Percentiles rank a stretch among this genome's conserved stretches.
Evolutionary conservation across 2,329 filamentous ascomycete genomes (phyloP).

Genomic region (Fusarium graminum): DNA sequence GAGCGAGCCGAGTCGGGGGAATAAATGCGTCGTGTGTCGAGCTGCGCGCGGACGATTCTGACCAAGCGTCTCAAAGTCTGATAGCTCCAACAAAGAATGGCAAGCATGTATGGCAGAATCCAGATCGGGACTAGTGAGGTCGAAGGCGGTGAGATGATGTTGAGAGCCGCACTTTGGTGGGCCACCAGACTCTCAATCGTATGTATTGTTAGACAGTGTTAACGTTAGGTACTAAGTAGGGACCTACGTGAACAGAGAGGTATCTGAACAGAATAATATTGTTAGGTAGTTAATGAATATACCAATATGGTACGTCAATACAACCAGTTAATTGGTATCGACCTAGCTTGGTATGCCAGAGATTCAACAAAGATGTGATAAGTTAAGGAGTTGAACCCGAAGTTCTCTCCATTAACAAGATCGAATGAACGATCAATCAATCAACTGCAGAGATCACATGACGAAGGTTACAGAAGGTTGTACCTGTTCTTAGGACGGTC

Average conservation of each 20-base stretch:
- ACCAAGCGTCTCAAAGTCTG: constrained; percentile 35
- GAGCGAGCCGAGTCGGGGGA: constrained; percentile 2
- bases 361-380: neutral
- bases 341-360: too few species aligned
- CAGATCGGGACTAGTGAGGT: constrained; percentile 18
- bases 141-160: constrained; percentile 26
- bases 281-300: too few species aligned
- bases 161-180: constrained; percentile 31
- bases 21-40: constrained; percentile 28
- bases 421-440: neutral
- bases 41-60: constrained; percentile 36
- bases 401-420: neutral
- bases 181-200: neutral
- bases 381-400: neutral
- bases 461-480: constrained; percentile 1
- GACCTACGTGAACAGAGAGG: neutral
- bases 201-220: neutral
- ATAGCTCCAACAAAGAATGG: constrained; percentile 44
- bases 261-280: too few species aligned
- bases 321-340: too few species aligned
- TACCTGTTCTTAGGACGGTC: too few species aligned
- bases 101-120: constrained; percentile 37
- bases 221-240: too few species aligned
- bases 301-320: too few species aligned
- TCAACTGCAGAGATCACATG: constrained; percentile 20